Evolutionary conservation across 2,329 filamentous ascomycete genomes (phyloP).

Genomic region (Trichoderma asperellum): DNA sequence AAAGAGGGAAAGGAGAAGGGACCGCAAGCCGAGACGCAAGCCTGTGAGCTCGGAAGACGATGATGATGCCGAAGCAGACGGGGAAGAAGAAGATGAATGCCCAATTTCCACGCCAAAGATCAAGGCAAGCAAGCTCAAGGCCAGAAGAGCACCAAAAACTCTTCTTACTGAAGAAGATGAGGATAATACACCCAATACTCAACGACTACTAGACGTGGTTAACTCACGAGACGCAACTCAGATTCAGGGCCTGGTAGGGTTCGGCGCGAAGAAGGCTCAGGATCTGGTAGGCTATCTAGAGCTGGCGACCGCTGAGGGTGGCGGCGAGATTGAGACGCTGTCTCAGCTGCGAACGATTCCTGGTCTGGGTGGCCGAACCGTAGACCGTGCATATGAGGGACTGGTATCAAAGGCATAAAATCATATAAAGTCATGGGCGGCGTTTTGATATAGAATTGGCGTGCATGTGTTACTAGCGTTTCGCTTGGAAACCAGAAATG

Average conservation of each 20-base stretch:
- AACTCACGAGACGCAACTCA: conserved; percentile 70
- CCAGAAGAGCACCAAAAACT: conserved; percentile 35
- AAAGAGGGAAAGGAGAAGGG: conserved; percentile 34
- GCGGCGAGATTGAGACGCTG: conserved; percentile 51
- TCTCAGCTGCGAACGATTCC: conserved; percentile 58
- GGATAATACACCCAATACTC: conserved; percentile 58
- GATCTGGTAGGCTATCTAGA: conserved; percentile 63
- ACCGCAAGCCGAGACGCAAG: conserved; percentile 28
- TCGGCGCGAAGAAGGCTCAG: conserved; percentile 72
- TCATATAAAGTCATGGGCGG: conserved; percentile 17
- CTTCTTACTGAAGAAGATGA: conserved; percentile 46
- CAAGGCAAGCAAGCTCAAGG: conserved; percentile 41
- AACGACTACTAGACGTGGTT: conserved; percentile 68
- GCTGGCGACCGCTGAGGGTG: conserved; percentile 46
- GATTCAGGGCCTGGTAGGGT: conserved; percentile 70
- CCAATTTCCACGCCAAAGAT: conserved; percentile 33
- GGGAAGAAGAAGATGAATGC: conserved; percentile 39
- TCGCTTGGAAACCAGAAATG: conserved; percentile 22
- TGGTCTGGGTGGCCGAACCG: conserved; percentile 59
- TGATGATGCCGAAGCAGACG: conserved; percentile 34
- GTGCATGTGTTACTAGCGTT: conserved; percentile 10
- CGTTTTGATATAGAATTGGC: conserved; percentile 11
- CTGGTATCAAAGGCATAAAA: conserved; percentile 36
- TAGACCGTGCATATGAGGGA: conserved; percentile 61
- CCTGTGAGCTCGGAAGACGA: conserved; percentile 31